phyloP scores from a whole-genome alignment of 164 flowering plant species.

The Macadamia integrifolia region DNA sequence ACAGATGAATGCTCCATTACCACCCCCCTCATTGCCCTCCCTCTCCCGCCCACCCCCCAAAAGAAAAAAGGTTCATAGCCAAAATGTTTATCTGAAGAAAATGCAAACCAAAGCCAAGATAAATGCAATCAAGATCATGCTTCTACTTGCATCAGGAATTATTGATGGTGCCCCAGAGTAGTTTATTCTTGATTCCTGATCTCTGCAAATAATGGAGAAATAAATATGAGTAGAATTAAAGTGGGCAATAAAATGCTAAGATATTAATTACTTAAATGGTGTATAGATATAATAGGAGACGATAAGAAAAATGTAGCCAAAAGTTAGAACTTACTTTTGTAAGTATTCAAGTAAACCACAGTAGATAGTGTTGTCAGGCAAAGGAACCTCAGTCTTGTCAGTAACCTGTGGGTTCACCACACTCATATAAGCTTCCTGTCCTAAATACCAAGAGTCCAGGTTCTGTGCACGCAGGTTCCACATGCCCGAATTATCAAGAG shows the following conservation, averaged over 20 bases:
- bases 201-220: slow-evolving; percentile 34
- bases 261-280: neutral
- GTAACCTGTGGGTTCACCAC: slow-evolving; percentile 65
- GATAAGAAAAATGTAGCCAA: neutral
- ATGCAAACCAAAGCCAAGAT: slow-evolving; percentile 16
- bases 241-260: neutral
- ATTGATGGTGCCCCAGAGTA: slow-evolving; percentile 43
- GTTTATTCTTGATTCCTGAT: slow-evolving; percentile 47
- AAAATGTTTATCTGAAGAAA: slow-evolving; percentile 19
- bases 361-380: slow-evolving; percentile 71
- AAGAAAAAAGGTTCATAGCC: too few species aligned
- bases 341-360: slow-evolving; percentile 69
- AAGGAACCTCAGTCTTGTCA: slow-evolving; percentile 44
- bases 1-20: too few species aligned
- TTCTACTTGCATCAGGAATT: slow-evolving; percentile 8
- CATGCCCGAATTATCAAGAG: slow-evolving; percentile 79
- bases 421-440: slow-evolving; percentile 80
- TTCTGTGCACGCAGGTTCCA: slow-evolving; percentile 88
- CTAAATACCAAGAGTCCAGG: slow-evolving; percentile 87
- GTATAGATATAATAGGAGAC: too few species aligned
- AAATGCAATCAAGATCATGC: slow-evolving; percentile 23
- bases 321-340: slow-evolving; percentile 56
- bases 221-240: neutral
- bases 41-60: too few species aligned
- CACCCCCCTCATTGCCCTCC: too few species aligned